Conservation (phyloP, 2,329 filamentous ascomycete species). For the Botrytis aclada region DNA sequence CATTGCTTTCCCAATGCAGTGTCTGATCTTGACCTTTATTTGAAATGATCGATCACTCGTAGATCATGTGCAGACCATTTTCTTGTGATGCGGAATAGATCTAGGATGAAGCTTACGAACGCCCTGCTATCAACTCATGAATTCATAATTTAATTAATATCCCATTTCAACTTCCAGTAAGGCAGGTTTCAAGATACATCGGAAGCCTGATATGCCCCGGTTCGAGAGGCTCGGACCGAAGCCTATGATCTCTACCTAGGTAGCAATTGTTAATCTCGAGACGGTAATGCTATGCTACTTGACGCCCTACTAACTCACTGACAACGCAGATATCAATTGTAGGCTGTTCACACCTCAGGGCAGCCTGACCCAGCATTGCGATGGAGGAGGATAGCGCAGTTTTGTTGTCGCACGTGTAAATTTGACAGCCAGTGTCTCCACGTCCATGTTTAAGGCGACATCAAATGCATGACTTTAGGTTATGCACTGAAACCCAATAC, state of each 20-base stretch:
- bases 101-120: neutral
- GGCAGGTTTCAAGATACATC: neutral
- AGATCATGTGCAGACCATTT: neutral
- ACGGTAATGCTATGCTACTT: neutral
- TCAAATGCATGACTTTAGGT: neutral
- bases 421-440: neutral
- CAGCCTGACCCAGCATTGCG: neutral
- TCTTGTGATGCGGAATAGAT: neutral
- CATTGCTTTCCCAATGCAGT: neutral
- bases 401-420: neutral
- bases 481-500: neutral
- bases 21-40: neutral
- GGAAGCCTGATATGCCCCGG: too few relatives aligned
- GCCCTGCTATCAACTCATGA: neutral
- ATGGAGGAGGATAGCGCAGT: neutral
- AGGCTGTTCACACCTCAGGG: neutral
- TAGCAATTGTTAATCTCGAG: neutral
- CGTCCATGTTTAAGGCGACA: neutral
- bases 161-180: neutral
- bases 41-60: neutral
- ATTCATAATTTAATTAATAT: neutral
- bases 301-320: neutral
- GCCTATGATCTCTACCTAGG: neutral
- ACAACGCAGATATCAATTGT: neutral
- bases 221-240: too few relatives aligned